These are phyloP conservation scores for Lactarius quietus DNA, from an alignment of 768 basidiomycete species.

Conservation along the genomic window DNA sequence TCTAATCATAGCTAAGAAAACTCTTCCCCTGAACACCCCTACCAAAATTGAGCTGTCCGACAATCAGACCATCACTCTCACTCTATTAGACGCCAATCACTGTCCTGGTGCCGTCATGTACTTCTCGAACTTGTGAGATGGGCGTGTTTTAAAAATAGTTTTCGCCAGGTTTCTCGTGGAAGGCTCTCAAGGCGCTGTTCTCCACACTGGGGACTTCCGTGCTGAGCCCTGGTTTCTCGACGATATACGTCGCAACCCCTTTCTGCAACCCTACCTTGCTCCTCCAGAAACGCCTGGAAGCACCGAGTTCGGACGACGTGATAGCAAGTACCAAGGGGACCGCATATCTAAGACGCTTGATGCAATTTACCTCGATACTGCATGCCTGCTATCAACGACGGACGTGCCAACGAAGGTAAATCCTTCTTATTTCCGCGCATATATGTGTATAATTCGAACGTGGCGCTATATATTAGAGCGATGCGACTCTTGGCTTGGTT, in stretches of 20 bases:
- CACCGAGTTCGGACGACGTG: not conserved
- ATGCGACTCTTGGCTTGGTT: constrained; percentile 63
- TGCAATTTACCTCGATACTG: constrained; percentile 83
- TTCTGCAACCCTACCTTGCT: constrained; percentile 66
- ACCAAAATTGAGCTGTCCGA: constrained; percentile 55
- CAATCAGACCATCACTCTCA: constrained; percentile 62
- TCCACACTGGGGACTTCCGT: constrained; percentile 93
- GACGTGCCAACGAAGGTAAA: constrained; percentile 7
- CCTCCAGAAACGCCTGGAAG: constrained; percentile 5
- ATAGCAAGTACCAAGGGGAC: not conserved
- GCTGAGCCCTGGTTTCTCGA: constrained; percentile 82
- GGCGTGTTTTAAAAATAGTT: not conserved
- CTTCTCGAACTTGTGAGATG: constrained; percentile 26
- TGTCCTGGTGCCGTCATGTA: constrained; percentile 94
- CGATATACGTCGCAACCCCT: constrained; percentile 61
- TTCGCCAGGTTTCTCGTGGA: constrained; percentile 78
- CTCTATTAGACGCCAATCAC: constrained; percentile 88
- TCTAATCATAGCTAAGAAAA: constrained; percentile 39
- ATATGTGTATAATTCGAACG: not conserved
- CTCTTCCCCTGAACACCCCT: constrained; percentile 61
- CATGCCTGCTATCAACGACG: constrained; percentile 47
- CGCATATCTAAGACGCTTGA: constrained; percentile 46
- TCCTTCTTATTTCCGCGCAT: not conserved
- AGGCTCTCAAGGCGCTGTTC: constrained; percentile 60
- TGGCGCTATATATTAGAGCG: constrained; percentile 42